Conservation (phyloP, 306 rosid genomes). For the Amphicarpaea edgeworthii region DNA sequence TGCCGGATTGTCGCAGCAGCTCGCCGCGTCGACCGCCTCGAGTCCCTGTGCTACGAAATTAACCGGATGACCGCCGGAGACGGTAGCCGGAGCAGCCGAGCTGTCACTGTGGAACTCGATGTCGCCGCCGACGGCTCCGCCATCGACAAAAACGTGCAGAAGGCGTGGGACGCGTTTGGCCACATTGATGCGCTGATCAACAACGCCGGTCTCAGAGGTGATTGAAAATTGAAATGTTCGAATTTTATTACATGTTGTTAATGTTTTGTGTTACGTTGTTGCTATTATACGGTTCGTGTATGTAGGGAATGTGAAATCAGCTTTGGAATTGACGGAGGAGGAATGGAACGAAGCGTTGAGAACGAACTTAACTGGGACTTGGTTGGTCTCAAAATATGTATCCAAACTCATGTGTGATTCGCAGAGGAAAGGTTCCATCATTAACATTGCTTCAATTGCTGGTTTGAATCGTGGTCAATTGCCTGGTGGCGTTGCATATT, state of each 20-base stretch:
- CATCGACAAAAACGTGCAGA: conserved; percentile 58
- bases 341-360: conserved; percentile 68
- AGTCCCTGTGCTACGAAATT: conserved; percentile 65
- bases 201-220: conserved; percentile 89
- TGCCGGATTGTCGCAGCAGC: conserved; percentile 72
- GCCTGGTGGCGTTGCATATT: conserved; percentile 74
- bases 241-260: too few species aligned
- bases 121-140: conserved; percentile 57
- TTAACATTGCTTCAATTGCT: conserved; percentile 74
- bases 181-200: conserved; percentile 68
- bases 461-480: conserved; percentile 68
- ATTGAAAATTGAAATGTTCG: too few species aligned
- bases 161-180: conserved; percentile 87
- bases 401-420: conserved; percentile 66
- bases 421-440: conserved; percentile 64
- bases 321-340: conserved; percentile 66
- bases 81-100: conserved; percentile 33
- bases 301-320: conserved; percentile 66
- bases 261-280: too few species aligned
- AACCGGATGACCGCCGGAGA: conserved; percentile 39
- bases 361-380: conserved; percentile 73
- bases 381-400: conserved; percentile 78
- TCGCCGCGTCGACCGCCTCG: conserved; percentile 73
- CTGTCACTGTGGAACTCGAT: conserved; percentile 75
- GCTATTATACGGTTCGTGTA: background rate